These are phyloP conservation scores for Kwoniella heveanensis DNA, from an alignment of 768 basidiomycete genomes.

Conservation along the genomic window DNA sequence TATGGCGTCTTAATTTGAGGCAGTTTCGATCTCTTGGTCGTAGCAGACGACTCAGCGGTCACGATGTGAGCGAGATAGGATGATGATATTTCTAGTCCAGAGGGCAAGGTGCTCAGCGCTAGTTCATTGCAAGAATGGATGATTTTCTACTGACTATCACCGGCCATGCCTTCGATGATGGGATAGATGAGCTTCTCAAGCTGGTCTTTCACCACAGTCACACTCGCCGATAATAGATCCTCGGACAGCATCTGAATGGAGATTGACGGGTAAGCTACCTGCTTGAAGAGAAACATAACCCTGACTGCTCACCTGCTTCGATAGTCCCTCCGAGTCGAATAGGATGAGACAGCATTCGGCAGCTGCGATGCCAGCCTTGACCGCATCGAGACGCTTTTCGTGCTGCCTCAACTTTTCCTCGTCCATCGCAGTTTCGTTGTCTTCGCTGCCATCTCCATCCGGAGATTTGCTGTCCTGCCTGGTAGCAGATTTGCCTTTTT, in stretches of 20 bases:
- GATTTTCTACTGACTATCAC: conserved; percentile 30
- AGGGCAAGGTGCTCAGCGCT: not conserved
- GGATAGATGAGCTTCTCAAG: conserved; percentile 80
- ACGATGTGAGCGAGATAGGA: conserved; percentile 34
- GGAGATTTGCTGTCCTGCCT: conserved; percentile 26
- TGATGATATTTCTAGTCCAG: conserved; percentile 40
- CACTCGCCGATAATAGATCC: conserved; percentile 80
- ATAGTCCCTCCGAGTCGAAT: conserved; percentile 73
- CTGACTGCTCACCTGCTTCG: conserved; percentile 71
- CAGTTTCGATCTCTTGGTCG: conserved; percentile 22
- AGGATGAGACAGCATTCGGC: conserved; percentile 81
- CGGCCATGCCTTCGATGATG: conserved; percentile 68
- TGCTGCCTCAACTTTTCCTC: conserved; percentile 46
- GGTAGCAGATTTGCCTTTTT: conserved; percentile 46
- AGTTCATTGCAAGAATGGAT: not conserved
- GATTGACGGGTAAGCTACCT: not conserved
- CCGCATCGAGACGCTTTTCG: conserved; percentile 62
- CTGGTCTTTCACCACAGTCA: conserved; percentile 75
- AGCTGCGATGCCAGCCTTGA: conserved; percentile 72
- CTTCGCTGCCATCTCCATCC: conserved; percentile 31
- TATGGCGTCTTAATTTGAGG: conserved; percentile 16
- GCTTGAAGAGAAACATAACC: not conserved
- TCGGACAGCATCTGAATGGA: conserved; percentile 81
- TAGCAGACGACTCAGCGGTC: conserved; percentile 14
- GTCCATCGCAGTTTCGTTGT: conserved; percentile 53